Base-by-base conservation (phyloP, 805 yeast genomes). In the Candida cerambycidarum region DNA sequence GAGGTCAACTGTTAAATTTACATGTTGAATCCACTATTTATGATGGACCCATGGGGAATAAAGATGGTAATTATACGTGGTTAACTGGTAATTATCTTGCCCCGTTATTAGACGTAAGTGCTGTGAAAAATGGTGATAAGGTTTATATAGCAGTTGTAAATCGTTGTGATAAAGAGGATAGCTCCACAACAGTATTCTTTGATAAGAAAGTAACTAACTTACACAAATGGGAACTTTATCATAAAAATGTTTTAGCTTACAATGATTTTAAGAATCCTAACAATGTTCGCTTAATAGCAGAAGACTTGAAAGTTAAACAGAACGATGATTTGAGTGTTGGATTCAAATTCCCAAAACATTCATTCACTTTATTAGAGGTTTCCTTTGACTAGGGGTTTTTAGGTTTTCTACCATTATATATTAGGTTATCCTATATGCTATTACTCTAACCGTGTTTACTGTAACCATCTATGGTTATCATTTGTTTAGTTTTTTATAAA, bases 71-170 rank as follows among this genome's bases (percentile, higher is more conserved):
- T 9, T 43, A 45, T 19, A 36, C 38, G 11, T 60, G 63, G 65
- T 32, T 57, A n/a, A 33, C 50, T 34, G 52, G 47, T 13, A 40
- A 52, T 32, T 47, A 39, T 9, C 32, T 37, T 8, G 50, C 60
- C 7, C 47, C 66, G n/a, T 35, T 60, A 18, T 50, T 62, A 18
- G 63, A 61, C 40, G 44, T 45, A 11, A 50, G 59, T 38, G 62
- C 58, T 23, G 54, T 53, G 6, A 50, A 54, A 17, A 48, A 54
- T 27, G 50, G 42, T 27, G 62, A 52, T 9, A 43, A 53, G n/a
- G 48, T 63, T 12, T 51, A 53, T 27, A 29, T 62, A 17, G 59
- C 67, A 2, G 57, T 61, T 15, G 63, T 58, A 13, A 62, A 62
- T 39, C 53, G 63, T 44, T 41, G 54, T 18, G 47, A 47, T 32